Evolutionary conservation across 805 yeast species (phyloP), one percentile per base, ranked within the genome.

Genomic region (Ascoidea tarda): DNA sequence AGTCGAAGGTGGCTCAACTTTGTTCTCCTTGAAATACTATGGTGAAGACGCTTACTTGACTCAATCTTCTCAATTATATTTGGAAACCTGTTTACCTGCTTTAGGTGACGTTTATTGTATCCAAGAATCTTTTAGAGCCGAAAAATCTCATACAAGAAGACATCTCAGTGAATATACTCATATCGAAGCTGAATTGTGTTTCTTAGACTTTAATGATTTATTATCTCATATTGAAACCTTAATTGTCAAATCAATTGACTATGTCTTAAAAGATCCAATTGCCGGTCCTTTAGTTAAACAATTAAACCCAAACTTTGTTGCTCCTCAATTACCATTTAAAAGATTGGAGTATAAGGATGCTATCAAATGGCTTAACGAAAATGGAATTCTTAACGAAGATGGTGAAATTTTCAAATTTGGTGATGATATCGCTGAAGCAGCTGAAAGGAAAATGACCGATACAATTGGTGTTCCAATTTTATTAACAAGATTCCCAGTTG

Each of bases 381-480:
- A 91, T 71, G 91, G 84, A 52, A 81, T 95, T 63, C 82, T 82
- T 63, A 93, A 91, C 78, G 99, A 93, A 74, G 96, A 91, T 10
- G 97, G 93, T 57, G 85, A 88, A 66, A 72, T 75, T 60, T 93
- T 91, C 82, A 79, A 84, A 71, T 93, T 93, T 61, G 99, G 99
- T 69, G 99, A 93, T 66, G 99, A 93, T 69, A 93, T 93, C 59
- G 97, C 98, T 56, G 99, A 93, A 74, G 99, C 99, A 53, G 99
- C 97, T 55, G 99, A 93, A 78, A 86, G 99, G 69, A 87, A 84
- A 70, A 93, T 93, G 99, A 88, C 96, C 42, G 99, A 93, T 68
- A 78, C 86, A 55, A 84, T 93, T 68, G 90, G 90, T 65, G 85
- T 78, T 58, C 99, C 99, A 59, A 90, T 93, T 61, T 76, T 93